Conservation (phyloP, 371 early-diverging fungal species). For the Apophysomyces trapeziformis region DNA sequence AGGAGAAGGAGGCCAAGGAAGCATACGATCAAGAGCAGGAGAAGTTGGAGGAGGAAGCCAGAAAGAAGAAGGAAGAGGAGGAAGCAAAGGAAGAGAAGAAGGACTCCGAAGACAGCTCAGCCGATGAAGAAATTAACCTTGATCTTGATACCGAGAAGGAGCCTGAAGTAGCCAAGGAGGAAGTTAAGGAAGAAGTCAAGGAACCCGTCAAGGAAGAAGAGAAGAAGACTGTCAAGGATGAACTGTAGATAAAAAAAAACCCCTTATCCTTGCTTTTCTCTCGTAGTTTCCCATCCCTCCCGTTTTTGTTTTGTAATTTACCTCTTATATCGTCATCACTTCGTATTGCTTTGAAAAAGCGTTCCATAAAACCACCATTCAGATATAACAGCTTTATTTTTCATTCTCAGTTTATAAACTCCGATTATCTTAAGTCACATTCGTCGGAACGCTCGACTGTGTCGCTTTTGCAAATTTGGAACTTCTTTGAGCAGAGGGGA, state of each 20-base stretch:
- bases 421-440: too few relatives aligned
- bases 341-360: background rate
- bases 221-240: conserved; percentile 50
- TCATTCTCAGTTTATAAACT: too few relatives aligned
- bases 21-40: conserved; percentile 45
- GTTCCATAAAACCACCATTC: background rate
- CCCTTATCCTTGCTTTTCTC: background rate
- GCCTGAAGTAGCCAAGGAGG: conserved; percentile 19
- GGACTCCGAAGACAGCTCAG: background rate
- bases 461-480: too few relatives aligned
- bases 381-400: background rate
- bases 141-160: conserved; percentile 31
- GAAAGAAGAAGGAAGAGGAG: conserved; percentile 30
- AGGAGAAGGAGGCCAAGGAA: conserved; percentile 59
- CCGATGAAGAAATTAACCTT: conserved; percentile 33
- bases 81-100: conserved; percentile 16
- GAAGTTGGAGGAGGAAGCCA: conserved; percentile 40
- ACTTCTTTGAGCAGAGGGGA: too few relatives aligned
- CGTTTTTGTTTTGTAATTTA: conserved; percentile 10
- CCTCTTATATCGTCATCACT: conserved; percentile 3
- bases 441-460: too few relatives aligned
- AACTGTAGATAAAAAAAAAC: conserved; percentile 41
- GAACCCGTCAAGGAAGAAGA: conserved; percentile 18
- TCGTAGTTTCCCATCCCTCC: background rate
- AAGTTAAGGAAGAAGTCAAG: conserved; percentile 7